Base-by-base conservation (phyloP, 1,284 basidiomycete species). In the Pseudozyma sp. region DNA sequence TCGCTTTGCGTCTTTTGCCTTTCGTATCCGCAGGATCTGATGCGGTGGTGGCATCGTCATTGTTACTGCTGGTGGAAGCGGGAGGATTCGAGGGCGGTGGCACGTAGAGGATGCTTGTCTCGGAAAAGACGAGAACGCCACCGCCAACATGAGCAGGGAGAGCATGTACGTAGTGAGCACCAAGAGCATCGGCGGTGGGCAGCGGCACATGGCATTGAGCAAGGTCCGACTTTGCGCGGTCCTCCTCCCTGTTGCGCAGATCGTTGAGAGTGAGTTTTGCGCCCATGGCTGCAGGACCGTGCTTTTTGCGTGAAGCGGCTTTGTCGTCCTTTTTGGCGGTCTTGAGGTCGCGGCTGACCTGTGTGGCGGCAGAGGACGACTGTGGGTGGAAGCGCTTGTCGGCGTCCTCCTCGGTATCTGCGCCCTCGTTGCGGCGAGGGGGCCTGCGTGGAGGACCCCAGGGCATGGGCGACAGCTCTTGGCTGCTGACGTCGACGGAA, bases 121-220 rank as follows among this genome's bases (percentile, higher is more conserved):
- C 81, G 30, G 69, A 69, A 56, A 81, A 82, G 40, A 84, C 68
- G 24, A 84, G 58, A 7, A 84, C 77, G 29, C 80, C 81, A 17
- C 77, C 80, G 5, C 81, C 82, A 3, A 75, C 70, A 4, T 48
- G 30, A 10, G 77, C 72, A 5, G 82, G 80, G 0, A 81, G 51
- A 7, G 75, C 66, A 9, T 74, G 61, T 2, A 83, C 31, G 42
- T 67, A 57, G 49, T 82, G 80, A 0, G 80, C 80, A 3, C 79
- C 78, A 4, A 70, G 47, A 5, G 81, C 82, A 43, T 83, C 82
- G 17, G 66, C 57, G 8, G 56, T 57, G 1, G 81, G 80, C 16
- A 84, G 43, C 9, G 80, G 81, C 1, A 84, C 82, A 34, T 83
- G 81, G n/a, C 75, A 72, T n/a, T 72, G 60, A 16, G 68, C 66